Conservation (phyloP, 768 basidiomycete genomes). For the Leccinum uliginosum region DNA sequence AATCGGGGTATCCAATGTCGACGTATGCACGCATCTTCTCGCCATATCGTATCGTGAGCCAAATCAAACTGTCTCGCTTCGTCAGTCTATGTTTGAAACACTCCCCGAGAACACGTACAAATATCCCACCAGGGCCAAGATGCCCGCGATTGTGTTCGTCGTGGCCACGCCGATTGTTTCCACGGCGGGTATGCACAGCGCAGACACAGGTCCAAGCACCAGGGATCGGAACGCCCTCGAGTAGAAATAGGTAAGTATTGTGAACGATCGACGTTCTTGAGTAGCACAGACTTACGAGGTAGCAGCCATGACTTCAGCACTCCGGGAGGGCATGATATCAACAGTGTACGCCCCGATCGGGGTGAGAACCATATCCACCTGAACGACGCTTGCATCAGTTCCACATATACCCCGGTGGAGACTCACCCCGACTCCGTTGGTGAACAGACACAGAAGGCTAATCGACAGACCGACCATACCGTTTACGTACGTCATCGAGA, state of each 20-base stretch:
- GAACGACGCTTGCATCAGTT: background rate
- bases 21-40: constrained; percentile 51
- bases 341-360: constrained; percentile 55
- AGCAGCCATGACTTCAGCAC: constrained; percentile 62
- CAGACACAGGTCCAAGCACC: constrained; percentile 12
- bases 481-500: constrained; percentile 47
- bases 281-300: constrained; percentile 39
- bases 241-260: background rate
- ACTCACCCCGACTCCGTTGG: constrained; percentile 62
- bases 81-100: background rate
- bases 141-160: constrained; percentile 45
- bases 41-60: constrained; percentile 54
- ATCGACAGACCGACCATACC: constrained; percentile 47
- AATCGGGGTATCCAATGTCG: constrained; percentile 50
- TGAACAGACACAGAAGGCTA: constrained; percentile 53
- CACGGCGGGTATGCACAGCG: constrained; percentile 38
- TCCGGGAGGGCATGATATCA: constrained; percentile 55
- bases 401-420: background rate
- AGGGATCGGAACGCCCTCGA: constrained; percentile 21
- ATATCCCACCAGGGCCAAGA: constrained; percentile 47
- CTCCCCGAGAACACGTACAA: constrained; percentile 36
- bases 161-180: constrained; percentile 45
- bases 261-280: background rate
- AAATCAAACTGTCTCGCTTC: constrained; percentile 40
- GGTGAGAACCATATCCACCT: constrained; percentile 56